A percentile compares a stretch with the other conserved stretches of the same genome.
Evolutionary conservation across 208 protist species (phyloP).

Genomic region (Vickermania ingenoplastis): DNA sequence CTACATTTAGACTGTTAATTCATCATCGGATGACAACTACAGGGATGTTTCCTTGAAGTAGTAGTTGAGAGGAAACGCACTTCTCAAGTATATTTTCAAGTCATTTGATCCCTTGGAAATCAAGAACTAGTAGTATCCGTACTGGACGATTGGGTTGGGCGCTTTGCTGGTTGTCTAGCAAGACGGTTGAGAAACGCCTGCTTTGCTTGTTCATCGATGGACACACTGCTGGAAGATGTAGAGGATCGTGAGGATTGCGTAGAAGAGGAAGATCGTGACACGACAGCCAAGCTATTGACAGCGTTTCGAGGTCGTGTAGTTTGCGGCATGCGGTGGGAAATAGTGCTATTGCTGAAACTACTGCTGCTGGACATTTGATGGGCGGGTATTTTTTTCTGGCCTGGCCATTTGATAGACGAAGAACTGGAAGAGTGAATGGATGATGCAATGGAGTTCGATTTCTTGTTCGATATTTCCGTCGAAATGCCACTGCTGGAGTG

Average conservation of each 20-base stretch:
- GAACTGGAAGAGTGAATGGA: background rate
- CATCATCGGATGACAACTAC: background rate
- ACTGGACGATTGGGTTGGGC: no score
- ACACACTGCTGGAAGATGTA: background rate
- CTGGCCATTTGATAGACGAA: background rate
- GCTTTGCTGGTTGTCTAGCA: no score
- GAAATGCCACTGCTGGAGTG: background rate
- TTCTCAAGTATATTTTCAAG: no score
- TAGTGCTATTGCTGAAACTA: background rate
- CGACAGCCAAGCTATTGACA: no score
- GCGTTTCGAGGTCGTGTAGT: background rate
- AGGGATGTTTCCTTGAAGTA: no score
- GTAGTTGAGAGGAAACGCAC: no score
- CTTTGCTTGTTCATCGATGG: slow-evolving; percentile 1
- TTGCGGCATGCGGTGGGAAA: background rate
- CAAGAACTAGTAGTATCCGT: no score
- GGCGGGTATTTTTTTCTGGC: no score
- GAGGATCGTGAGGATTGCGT: background rate
- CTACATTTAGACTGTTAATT: background rate
- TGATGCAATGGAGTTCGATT: background rate
- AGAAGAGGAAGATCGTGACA: no score
- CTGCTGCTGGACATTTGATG: background rate
- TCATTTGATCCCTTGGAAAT: no score
- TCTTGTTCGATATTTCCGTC: background rate
- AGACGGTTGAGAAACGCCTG: no score